These are phyloP conservation scores for Saposhnikovia divaricata DNA, from an alignment of 129 eudicot species.

Conservation along the genomic window DNA sequence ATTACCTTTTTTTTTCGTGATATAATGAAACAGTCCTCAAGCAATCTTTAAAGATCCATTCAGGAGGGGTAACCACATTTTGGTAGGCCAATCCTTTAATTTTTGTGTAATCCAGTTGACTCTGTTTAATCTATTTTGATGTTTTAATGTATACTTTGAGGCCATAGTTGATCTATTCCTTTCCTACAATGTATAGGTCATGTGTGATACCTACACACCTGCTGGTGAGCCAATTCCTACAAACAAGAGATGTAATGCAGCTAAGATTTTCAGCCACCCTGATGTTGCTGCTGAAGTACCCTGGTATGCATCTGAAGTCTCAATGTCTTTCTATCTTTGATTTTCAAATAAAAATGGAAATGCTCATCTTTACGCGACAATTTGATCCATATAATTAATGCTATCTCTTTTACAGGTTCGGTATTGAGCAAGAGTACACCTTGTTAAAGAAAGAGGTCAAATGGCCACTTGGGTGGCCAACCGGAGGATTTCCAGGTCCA, in stretches of 20 bases:
- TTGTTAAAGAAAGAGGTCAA: conserved; percentile 53
- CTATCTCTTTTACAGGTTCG: conserved; percentile 40
- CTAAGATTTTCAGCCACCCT: conserved; percentile 67
- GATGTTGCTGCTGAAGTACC: conserved; percentile 76
- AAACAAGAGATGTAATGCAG: conserved; percentile 70
- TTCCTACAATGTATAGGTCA: conserved; percentile 48
- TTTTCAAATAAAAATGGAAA: not conserved
- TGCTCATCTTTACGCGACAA: not conserved
- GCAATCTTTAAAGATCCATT: conserved; percentile 93
- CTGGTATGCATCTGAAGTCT: conserved; percentile 35
- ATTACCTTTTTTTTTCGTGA: not conserved
- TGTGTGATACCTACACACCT: conserved; percentile 92
- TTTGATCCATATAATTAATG: not conserved
- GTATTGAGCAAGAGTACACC: conserved; percentile 92
- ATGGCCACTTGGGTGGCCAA: conserved; percentile 90
- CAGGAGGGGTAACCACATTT: conserved; percentile 78
- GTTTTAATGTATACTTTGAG: not conserved
- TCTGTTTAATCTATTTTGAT: not conserved
- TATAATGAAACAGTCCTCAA: conserved; percentile 65
- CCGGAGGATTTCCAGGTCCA: conserved; percentile 85
- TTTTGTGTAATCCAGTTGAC: not conserved
- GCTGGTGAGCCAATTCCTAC: conserved; percentile 95
- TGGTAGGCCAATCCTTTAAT: conserved; percentile 31
- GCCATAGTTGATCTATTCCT: not conserved
- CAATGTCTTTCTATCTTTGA: not conserved